Evolutionary conservation across 805 yeast species (phyloP), one percentile per base, ranked within the genome.

Genomic region (Kodamaea neixiangensis): DNA sequence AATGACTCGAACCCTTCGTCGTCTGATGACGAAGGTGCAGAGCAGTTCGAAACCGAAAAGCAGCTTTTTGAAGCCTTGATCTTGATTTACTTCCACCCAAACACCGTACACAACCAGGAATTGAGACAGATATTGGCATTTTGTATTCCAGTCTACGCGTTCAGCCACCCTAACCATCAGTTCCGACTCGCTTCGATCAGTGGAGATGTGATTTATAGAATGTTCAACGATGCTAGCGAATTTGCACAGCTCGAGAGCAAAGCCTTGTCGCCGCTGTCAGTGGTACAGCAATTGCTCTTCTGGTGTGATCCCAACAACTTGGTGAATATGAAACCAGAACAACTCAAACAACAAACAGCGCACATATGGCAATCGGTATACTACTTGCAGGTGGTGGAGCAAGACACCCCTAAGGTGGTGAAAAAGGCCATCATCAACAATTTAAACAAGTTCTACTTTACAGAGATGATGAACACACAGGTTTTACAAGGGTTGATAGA

Each of bases 81-180:
- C 3, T 66, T 88, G 48, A 78, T 87, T 0, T 93, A 90, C 61
- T 92, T 89, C 69, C 83, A 86, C 48, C 91, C 94, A 0, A 66
- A 72, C 3, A 85, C 85, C 48, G 67, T 80, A 4, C 68, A 73
- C 4, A 89, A 89, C 58, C 85, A 81, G 50, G 80, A 83, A 13
- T 72, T 92, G 54, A 75, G 84, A 44, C 97, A 92, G 65, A 87
- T 88, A 0, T 78, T 92, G 52, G 82, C 94, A 7, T 92, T 89
- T 61, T 91, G 96, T 64, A 75, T 92, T 14, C 97, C 97, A 0
- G 96, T 88, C 0, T 90, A 88, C 64, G 84, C 94, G 35, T 87
- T 83, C 61, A 87, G 96, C 31, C 91, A 85, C 59, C 72, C 75
- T 0, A 70, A 71, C 14, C 96, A 91, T 63, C 97, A 89, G 64